Percentiles rank a stretch among this genome's conserved stretches.
Evolutionary conservation across 345 rosid species (phyloP).

Genomic region (Aquilaria sinensis): DNA sequence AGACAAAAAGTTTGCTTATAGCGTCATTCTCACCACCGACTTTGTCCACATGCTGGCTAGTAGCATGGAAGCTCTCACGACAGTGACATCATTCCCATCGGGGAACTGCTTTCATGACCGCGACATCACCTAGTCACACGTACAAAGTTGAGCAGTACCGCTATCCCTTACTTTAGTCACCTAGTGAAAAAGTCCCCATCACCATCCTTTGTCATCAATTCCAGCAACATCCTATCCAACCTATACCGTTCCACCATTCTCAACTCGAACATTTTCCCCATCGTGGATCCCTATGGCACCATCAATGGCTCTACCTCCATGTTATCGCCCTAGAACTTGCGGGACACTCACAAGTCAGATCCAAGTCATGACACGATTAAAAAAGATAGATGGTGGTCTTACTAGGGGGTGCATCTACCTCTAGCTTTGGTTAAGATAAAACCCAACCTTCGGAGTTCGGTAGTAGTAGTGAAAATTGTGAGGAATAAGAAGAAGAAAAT

Average conservation of each 20-base stretch:
- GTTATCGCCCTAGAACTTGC: slow-evolving; percentile 79
- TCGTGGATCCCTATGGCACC: slow-evolving; percentile 72
- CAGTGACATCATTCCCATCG: no score
- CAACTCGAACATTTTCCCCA: slow-evolving; percentile 67
- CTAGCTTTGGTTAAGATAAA: slow-evolving; percentile 55
- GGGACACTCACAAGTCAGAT: neutral
- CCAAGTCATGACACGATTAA: neutral
- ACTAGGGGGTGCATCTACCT: slow-evolving; percentile 88
- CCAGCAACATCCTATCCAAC: slow-evolving; percentile 62
- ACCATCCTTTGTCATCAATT: slow-evolving; percentile 50
- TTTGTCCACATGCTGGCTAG: no score
- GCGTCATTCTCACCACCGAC: no score
- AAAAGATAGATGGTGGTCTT: neutral
- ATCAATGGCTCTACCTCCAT: slow-evolving; percentile 81
- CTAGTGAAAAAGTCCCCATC: slow-evolving; percentile 42
- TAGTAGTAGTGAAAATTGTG: slow-evolving; percentile 8
- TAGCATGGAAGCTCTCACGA: no score
- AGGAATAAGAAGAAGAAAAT: slow-evolving; percentile 8
- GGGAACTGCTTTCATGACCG: no score
- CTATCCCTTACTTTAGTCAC: slow-evolving; percentile 56
- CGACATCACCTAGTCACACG: slow-evolving; percentile 4
- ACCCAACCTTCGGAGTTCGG: slow-evolving; percentile 23
- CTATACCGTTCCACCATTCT: slow-evolving; percentile 58
- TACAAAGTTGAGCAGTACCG: slow-evolving; percentile 80
- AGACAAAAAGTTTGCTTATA: no score